phyloP scores from a whole-genome alignment of 495 filamentous ascomycete genomes.

The Bacidia gigantensis region DNA sequence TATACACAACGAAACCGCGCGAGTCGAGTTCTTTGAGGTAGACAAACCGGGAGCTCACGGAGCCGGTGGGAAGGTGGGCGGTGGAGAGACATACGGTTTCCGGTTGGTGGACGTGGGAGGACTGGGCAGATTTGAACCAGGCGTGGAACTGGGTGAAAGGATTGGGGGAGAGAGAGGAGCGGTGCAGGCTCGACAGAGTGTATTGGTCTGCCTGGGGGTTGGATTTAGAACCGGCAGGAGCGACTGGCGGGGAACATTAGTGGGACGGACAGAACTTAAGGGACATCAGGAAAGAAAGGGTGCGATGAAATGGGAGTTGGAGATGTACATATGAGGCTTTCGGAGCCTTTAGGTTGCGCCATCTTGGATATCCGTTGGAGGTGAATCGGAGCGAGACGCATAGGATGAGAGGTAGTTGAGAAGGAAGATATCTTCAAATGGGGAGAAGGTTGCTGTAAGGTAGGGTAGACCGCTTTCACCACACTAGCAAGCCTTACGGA shows the following conservation, averaged over 20 bases:
- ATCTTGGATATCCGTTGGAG: neutral
- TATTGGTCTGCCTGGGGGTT: conserved; percentile 14
- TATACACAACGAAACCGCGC: conserved; percentile 80
- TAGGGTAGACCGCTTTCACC: no score
- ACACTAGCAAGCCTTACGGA: no score
- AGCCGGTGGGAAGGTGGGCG: conserved; percentile 69
- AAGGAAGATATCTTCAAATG: no score
- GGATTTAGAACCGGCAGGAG: conserved; percentile 79
- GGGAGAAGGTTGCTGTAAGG: no score
- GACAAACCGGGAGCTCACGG: conserved; percentile 70
- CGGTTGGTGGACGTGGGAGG: conserved; percentile 42
- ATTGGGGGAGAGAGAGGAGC: conserved; percentile 42
- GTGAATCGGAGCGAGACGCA: neutral
- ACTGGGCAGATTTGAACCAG: conserved; percentile 68
- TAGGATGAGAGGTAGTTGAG: no score
- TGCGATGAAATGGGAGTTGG: neutral
- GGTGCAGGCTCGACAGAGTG: conserved; percentile 22
- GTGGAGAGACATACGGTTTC: conserved; percentile 69
- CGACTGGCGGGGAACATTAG: conserved; percentile 49
- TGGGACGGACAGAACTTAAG: no score
- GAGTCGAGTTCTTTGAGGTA: conserved; percentile 72
- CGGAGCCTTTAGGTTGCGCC: neutral
- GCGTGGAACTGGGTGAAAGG: conserved; percentile 56
- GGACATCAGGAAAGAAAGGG: no score
- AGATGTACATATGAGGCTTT: neutral